Percentiles rank a stretch among this genome's conserved stretches.
Conservation (phyloP, 2,329 filamentous ascomycete genomes). For the Penicillium paneum region DNA sequence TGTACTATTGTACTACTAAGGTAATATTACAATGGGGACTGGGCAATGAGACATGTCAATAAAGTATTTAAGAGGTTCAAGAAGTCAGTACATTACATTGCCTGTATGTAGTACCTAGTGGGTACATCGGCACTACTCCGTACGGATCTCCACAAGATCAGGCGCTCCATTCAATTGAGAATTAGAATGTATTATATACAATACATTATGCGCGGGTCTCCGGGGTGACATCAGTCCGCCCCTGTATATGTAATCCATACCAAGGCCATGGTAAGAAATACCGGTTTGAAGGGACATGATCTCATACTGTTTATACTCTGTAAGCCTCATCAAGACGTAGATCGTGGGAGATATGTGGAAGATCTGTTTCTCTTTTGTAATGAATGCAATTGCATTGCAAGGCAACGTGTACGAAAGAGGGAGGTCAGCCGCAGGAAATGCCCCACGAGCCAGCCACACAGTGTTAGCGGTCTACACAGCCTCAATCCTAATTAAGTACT, state of each 20-base stretch:
- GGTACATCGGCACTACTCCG: not conserved
- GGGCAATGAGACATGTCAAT: not conserved
- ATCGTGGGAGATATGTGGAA: not conserved
- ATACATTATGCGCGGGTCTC: not conserved
- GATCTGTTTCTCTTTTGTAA: not conserved
- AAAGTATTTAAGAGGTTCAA: not conserved
- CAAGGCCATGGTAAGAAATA: not conserved
- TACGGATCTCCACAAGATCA: not conserved
- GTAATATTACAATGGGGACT: not conserved
- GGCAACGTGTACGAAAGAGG: conserved; percentile 1
- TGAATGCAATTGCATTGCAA: not conserved
- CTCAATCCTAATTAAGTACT: conserved; percentile 20
- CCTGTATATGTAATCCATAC: not conserved
- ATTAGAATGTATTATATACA: not conserved
- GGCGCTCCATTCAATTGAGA: not conserved
- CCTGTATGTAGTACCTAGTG: not conserved
- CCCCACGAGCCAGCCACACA: conserved; percentile 18
- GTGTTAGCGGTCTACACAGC: conserved; percentile 25
- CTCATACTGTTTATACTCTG: not conserved
- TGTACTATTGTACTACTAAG: not conserved
- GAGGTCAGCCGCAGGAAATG: conserved; percentile 11
- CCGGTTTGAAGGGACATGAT: not conserved
- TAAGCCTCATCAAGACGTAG: not conserved
- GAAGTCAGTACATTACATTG: not conserved
- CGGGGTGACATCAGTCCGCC: conserved; percentile 4